These are phyloP conservation scores for Borealophlyctis nickersoniae DNA, from an alignment of 192 early-diverging fungal genomes.

Conservation along the genomic window DNA sequence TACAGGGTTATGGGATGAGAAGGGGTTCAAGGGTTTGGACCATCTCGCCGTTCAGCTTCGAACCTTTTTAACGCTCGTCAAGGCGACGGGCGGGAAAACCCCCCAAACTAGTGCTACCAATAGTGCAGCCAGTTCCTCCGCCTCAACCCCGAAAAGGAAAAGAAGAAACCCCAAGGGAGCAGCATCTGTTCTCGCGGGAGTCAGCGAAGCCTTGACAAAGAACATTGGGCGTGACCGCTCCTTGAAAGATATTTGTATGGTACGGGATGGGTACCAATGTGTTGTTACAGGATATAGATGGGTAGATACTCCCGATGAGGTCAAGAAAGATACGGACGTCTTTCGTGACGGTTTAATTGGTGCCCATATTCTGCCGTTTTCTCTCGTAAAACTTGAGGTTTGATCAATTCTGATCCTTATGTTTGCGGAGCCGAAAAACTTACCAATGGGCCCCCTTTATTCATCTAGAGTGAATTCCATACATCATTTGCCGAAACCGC, in stretches of 20 bases:
- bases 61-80: background rate
- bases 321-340: background rate
- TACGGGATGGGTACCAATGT: background rate
- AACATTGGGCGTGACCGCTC: no score
- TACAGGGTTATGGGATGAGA: background rate
- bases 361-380: background rate
- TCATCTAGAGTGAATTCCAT: background rate
- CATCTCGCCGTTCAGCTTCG: background rate
- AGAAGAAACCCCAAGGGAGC: no score
- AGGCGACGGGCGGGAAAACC: background rate
- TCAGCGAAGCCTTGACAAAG: no score
- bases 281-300: background rate
- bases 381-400: background rate
- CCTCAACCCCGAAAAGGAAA: no score
- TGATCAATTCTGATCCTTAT: background rate
- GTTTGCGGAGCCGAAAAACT: background rate
- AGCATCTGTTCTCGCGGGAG: no score
- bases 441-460: background rate
- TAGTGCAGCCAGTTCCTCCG: no score
- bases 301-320: background rate
- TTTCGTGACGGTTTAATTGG: background rate
- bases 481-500: background rate
- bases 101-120: background rate
- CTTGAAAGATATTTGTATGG: background rate
- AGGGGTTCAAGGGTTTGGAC: background rate